Conservation (phyloP, 306 rosid species). For the Acacia confusa region DNA sequence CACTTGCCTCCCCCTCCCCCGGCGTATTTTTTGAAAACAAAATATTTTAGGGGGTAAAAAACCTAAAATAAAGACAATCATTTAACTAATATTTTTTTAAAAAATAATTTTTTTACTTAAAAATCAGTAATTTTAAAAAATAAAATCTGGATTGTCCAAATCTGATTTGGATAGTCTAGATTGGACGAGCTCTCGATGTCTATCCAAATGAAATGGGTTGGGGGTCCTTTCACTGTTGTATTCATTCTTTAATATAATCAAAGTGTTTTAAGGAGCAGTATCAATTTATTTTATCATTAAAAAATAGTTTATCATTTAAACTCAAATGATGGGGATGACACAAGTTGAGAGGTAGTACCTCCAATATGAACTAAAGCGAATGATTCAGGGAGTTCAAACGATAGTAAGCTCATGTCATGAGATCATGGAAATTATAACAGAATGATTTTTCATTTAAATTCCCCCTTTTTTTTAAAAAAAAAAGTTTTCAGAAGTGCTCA, state of each 20-base stretch:
- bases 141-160: too few relatives aligned
- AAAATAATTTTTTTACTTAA: too few relatives aligned
- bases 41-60: too few relatives aligned
- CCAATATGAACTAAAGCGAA: background rate
- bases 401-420: background rate
- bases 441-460: too few relatives aligned
- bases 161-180: too few relatives aligned
- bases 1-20: too few relatives aligned
- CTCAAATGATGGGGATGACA: background rate
- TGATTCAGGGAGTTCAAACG: background rate
- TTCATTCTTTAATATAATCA: background rate
- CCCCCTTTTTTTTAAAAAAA: background rate
- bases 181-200: too few relatives aligned
- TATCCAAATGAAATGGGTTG: too few relatives aligned
- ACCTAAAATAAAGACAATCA: too few relatives aligned
- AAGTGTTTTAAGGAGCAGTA: background rate
- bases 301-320: background rate
- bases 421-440: background rate
- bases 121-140: too few relatives aligned
- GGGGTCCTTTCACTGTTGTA: background rate
- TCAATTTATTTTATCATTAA: background rate
- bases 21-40: too few relatives aligned
- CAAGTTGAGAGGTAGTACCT: background rate
- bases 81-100: too few relatives aligned
- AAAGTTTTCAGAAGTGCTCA: background rate